Percentiles rank a stretch among this genome's conserved stretches.
These are phyloP conservation scores for Fusarium coicis DNA, from an alignment of 2,329 filamentous ascomycete species.

Conservation along the genomic window DNA sequence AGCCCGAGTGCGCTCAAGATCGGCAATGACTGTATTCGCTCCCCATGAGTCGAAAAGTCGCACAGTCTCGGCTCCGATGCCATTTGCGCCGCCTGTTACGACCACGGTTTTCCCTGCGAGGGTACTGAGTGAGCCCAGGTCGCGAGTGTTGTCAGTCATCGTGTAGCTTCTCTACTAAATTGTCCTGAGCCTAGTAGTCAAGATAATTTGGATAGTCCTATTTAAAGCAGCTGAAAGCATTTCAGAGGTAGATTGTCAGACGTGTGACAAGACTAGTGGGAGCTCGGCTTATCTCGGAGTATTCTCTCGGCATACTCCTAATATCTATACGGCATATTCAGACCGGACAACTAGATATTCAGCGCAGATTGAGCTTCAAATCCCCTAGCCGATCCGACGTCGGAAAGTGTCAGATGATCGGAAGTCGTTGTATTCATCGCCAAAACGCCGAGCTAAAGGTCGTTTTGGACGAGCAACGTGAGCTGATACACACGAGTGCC, in stretches of 20 bases:
- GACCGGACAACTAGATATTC: neutral
- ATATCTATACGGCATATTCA: neutral
- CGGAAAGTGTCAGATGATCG: fast-evolving
- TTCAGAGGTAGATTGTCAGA: no score
- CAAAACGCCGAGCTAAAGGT: neutral
- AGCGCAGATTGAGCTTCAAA: fast-evolving
- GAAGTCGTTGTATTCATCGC: neutral
- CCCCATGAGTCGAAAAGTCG: neutral
- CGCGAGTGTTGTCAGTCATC: neutral
- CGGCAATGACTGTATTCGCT: neutral
- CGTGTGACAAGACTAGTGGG: fast-evolving
- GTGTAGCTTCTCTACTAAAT: fast-evolving
- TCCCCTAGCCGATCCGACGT: neutral
- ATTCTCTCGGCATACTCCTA: neutral
- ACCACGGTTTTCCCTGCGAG: neutral
- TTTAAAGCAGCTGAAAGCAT: no score
- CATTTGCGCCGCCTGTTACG: neutral
- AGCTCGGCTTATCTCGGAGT: neutral
- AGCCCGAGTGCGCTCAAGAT: neutral
- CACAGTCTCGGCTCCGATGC: neutral
- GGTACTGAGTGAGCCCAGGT: fast-evolving
- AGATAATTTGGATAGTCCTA: no score
- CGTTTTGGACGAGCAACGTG: no score
- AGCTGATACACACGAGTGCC: neutral
- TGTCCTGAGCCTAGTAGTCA: no score